Evolutionary conservation across 2,329 filamentous ascomycete genomes (phyloP), one percentile per base, ranked within the genome.

Genomic region (Sporothrix protearum): DNA sequence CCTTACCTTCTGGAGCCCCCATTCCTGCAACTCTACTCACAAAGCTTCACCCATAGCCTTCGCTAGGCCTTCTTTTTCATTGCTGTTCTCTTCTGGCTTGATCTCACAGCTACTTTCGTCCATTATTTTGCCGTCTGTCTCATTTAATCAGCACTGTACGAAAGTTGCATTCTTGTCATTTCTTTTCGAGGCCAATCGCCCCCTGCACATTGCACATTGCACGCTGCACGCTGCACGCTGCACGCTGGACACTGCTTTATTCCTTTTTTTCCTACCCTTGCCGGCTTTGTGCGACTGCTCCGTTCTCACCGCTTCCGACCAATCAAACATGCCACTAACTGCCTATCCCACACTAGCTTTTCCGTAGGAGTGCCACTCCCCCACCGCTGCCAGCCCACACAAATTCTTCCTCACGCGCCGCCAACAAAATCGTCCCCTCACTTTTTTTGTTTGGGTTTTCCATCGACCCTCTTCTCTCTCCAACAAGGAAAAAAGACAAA

Each of bases 331-430:
- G 39, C 47, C 63, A 69, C 72, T 71, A 73, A 72, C 72, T 12
- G 59, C 33, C 66, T 51, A 51, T 55, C 36, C 69, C 66, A 69
- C 55, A 66, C 72, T 71, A 73, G 69, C 69, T 69, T 59, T 71
- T 64, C 64, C 68, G 47, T 57, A 45, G 22, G 53, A 57, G 30
- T 59, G 33, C 28, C 57, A 67, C 55, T 57, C 68, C 72, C 59
- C 72, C 69, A 69, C 69, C 67, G 28, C 66, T 61, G 64, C 63
- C 47, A 70, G 55, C 47, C 71, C 71, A 71, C 64, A 69, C 71
- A 73, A 72, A 73, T 66, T 73, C 70, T 71, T 70, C 67, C 71
- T 71, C 69, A 68, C 72, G 72, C 72, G 72, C 69, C 61, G 49
- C 71, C 49, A 59, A 36, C 51, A 71, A 71, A 68, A 71, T 28